Percentiles rank a stretch among this genome's conserved stretches.
These are phyloP conservation scores for Pseudocercospora eumusae DNA, from an alignment of 2,329 filamentous ascomycete genomes.

Conservation along the genomic window DNA sequence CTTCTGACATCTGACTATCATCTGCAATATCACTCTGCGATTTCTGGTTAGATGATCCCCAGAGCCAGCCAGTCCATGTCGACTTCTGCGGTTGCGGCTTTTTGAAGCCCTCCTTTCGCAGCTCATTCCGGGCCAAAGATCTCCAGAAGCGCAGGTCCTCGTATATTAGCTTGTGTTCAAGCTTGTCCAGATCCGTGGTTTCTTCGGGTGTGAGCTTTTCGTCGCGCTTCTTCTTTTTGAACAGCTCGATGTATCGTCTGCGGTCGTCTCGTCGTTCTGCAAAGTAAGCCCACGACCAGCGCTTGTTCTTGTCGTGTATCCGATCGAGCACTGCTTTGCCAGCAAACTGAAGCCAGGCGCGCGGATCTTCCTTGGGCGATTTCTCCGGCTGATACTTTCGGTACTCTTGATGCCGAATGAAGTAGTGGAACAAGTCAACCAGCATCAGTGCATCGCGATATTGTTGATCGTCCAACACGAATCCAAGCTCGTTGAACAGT, in stretches of 20 bases:
- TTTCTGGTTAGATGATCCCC: conserved; percentile 62
- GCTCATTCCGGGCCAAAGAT: conserved; percentile 86
- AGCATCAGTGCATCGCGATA: conserved; percentile 98
- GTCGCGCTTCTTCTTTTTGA: conserved; percentile 85
- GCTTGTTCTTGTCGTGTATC: conserved; percentile 89
- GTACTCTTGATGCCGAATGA: conserved; percentile 96
- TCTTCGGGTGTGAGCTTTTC: conserved; percentile 69
- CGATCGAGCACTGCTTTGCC: conserved; percentile 85
- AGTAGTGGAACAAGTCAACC: conserved; percentile 97
- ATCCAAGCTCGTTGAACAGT: conserved; percentile 94
- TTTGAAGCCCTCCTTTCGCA: conserved; percentile 91
- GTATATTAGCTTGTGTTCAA: conserved; percentile 88
- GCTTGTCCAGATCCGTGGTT: conserved; percentile 66
- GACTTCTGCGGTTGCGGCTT: conserved; percentile 70
- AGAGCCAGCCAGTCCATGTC: conserved; percentile 89
- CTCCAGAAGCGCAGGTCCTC: conserved; percentile 98
- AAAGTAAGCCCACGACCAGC: conserved; percentile 97
- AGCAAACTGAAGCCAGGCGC: conserved; percentile 90
- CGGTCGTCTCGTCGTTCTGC: conserved; percentile 89
- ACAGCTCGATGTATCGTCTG: conserved; percentile 83
- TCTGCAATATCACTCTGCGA: conserved; percentile 67
- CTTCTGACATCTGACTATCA: conserved; percentile 85
- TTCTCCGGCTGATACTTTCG: conserved; percentile 87
- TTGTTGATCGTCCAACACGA: conserved; percentile 96
- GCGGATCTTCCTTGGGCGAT: conserved; percentile 82